These are phyloP conservation scores for Geosmithia flava DNA, from an alignment of 2,329 filamentous ascomycete genomes.

Conservation along the genomic window DNA sequence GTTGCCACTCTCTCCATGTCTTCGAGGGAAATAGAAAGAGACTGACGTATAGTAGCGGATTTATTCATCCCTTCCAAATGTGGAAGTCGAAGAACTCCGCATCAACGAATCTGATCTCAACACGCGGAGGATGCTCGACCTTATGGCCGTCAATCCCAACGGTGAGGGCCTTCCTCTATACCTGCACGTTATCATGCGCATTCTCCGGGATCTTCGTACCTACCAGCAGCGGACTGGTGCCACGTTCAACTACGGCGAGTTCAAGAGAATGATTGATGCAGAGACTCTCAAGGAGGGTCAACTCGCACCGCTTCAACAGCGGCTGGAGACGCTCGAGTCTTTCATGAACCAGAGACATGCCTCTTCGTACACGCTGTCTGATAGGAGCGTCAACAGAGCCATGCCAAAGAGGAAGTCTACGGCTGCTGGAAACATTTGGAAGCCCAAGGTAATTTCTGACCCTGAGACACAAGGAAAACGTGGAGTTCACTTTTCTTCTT, in stretches of 20 bases:
- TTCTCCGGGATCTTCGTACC: conserved; percentile 43
- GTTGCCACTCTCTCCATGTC: not conserved
- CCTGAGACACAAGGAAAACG: too few relatives aligned
- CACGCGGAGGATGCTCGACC: conserved; percentile 42
- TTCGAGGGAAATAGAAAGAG: not conserved
- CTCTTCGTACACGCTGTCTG: not conserved
- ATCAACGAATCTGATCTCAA: conserved; percentile 40
- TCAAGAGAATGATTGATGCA: conserved; percentile 19
- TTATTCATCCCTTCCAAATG: conserved; percentile 27
- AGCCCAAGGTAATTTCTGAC: conserved; percentile 6
- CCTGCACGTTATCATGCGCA: conserved; percentile 38
- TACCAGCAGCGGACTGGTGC: conserved; percentile 21
- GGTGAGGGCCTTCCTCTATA: conserved; percentile 38
- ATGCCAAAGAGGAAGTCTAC: not conserved
- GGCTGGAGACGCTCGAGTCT: conserved; percentile 36
- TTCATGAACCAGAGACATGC: conserved; percentile 29
- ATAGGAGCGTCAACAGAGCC: not conserved
- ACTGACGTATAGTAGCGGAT: conserved; percentile 13
- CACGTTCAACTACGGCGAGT: conserved; percentile 36
- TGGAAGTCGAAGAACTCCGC: conserved; percentile 35
- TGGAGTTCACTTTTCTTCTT: too few relatives aligned
- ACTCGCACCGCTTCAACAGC: conserved; percentile 31
- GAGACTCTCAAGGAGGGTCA: conserved; percentile 36
- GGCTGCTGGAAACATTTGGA: conserved; percentile 7
- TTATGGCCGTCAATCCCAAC: conserved; percentile 39